Evolutionary conservation across 1,139 yeast genomes (phyloP), one percentile per base, ranked within the genome.

Genomic region (Meyerozyma elateridarum): DNA sequence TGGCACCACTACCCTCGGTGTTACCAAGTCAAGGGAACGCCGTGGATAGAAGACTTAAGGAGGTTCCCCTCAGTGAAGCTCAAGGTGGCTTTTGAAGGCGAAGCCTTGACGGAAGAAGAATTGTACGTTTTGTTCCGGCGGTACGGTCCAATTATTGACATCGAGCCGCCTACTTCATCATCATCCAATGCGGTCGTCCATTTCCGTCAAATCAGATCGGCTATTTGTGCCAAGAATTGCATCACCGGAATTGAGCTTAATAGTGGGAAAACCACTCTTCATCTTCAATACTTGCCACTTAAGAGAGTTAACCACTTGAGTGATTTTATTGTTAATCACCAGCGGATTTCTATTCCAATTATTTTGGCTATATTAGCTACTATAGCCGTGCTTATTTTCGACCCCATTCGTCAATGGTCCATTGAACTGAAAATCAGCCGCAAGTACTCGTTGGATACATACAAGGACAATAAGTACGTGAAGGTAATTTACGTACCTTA

Each of bases 11-110:
- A 49, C 69, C 78, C 57, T 54, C 59, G 40, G 49, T 83, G 63
- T 35, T 82, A 68, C 48, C 78, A 85, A 0, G 97, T 93, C 1
- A 81, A 82, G 44, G 98, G 98, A 37, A 70, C 76, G 0, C 98
- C 98, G 0, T 91, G 97, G 96, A 84, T 91, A 41, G 97, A 91
- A 56, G 98, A 91, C 53, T 65, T 91, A 51, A 73, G 84, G 44
- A 63, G 96, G 41, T 73, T 71, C 41, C 94, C 95, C 7, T 78
- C 82, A 38, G 59, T 68, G 8, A 66, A 69, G 15, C 57, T 91
- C 21, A 70, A 73, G 36, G 79, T 89, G 3, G 69, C 70, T 22
- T 88, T 81, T 49, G 88, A 83, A 41, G 96, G 96, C 1, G 61
- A 61, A 2, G 70, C 80, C 0, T 56, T 89, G 40, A 74, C 87